Evolutionary conservation across 2,329 filamentous ascomycete genomes (phyloP), one percentile per base, ranked within the genome.

Genomic region (Penicillium sp.): DNA sequence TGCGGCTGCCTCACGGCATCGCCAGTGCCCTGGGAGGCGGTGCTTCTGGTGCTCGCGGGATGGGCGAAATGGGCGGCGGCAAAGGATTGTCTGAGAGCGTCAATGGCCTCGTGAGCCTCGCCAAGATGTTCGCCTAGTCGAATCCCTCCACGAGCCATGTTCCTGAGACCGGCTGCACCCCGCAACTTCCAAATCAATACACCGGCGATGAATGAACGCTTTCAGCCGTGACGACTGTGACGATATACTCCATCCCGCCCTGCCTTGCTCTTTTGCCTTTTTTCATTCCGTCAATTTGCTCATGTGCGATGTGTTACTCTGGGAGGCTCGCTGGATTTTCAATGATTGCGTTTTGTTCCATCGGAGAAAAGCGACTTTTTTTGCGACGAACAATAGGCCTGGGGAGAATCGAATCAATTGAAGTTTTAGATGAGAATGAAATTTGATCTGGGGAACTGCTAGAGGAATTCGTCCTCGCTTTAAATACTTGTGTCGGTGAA

Each of bases 1-100:
- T 97, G 45, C 77, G 83, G 47, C 66, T 95, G 49, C 90, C 90
- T 1, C 73, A 74, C 4, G 67, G 73, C 9, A 60, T 89, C 43
- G 60, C 67, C 47, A 65, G 67, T 4, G 68, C 70, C 4, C 42
- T 65, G 35, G 39, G 56, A 54, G 62, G 60, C 4, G 58, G 63
- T 20, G 56, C 54, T 11, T 15, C 58, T 34, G 53, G 44, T 36
- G 50, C 36, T 43, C 49, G 53, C 39, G 47, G 45, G 21, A 53
- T 38, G 5, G 45, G 39, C 13, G 39, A 16, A 4, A 34, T 39
- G 32, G 51, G 6, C 17, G 35, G 27, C 19, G 51, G 65, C 38
- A 47, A 53, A 30, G 64, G 68, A 14, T 31, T 65, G 27, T 51
- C 52, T 14, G 58, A 62, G 17, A 59, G 58, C 26, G 45, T 66